A percentile compares a stretch with the other conserved stretches of the same genome.
Conservation (phyloP, 2,329 filamentous ascomycete genomes). For the Dothidotthia symphoricarpi region DNA sequence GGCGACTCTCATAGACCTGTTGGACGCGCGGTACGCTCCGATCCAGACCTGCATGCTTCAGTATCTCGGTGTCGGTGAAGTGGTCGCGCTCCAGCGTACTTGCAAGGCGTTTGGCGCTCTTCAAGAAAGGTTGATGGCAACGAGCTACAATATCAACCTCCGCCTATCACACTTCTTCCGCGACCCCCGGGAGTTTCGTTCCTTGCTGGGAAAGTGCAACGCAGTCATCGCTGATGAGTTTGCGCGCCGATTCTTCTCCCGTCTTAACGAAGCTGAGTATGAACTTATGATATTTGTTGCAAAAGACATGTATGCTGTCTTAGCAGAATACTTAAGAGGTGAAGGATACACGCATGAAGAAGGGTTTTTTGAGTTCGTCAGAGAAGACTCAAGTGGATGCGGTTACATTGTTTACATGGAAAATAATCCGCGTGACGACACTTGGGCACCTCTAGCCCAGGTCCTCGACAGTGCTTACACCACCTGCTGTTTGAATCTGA, state of each 20-base stretch:
- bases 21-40: not conserved
- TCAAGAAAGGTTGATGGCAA: conserved; percentile 1
- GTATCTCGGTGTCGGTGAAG: not conserved
- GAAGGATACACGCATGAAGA: too few relatives aligned
- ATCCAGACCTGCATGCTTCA: not conserved
- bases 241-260: not conserved
- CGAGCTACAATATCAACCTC: not conserved
- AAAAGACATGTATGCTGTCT: too few relatives aligned
- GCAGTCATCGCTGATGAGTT: not conserved
- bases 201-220: not conserved
- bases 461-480: not conserved
- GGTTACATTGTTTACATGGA: too few relatives aligned
- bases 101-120: conserved; percentile 6
- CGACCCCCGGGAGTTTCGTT: conserved; percentile 3
- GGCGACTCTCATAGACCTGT: not conserved
- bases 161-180: not conserved
- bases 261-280: too few relatives aligned
- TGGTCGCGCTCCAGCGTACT: not conserved
- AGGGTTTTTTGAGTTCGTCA: too few relatives aligned
- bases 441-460: too few relatives aligned
- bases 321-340: too few relatives aligned
- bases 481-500: conserved; percentile 1
- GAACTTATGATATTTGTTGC: too few relatives aligned
- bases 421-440: too few relatives aligned
- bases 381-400: too few relatives aligned